A percentile compares a stretch with the other conserved stretches of the same genome.
phyloP scores from a whole-genome alignment of 2,329 filamentous ascomycete species.

The Fusarium solani-melongenae region DNA sequence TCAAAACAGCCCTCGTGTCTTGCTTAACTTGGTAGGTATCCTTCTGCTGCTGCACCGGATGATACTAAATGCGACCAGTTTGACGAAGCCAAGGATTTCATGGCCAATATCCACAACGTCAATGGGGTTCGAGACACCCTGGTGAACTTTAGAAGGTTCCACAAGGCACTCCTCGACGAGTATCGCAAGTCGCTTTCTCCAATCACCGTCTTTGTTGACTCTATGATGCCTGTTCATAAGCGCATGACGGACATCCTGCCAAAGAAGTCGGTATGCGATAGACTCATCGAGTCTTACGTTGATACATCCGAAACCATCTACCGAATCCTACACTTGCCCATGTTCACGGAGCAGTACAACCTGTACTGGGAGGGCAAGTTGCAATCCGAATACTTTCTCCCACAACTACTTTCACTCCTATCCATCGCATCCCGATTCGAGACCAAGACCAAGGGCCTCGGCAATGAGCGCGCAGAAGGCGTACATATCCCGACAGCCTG shows the following conservation, averaged over 20 bases:
- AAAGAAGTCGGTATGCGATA: constrained; percentile 61
- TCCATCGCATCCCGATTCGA: constrained; percentile 66
- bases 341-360: constrained; percentile 63
- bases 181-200: constrained; percentile 60
- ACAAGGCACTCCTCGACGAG: constrained; percentile 60
- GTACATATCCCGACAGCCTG: constrained; percentile 68
- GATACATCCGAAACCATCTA: constrained; percentile 64
- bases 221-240: constrained; percentile 67
- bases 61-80: constrained; percentile 53
- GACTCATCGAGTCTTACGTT: constrained; percentile 61
- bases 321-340: constrained; percentile 63
- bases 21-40: constrained; percentile 62
- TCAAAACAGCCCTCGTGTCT: constrained; percentile 63
- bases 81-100: constrained; percentile 64
- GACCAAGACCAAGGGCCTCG: constrained; percentile 61
- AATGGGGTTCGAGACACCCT: constrained; percentile 57
- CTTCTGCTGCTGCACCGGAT: background rate
- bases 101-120: constrained; percentile 55
- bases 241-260: constrained; percentile 69
- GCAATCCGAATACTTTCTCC: constrained; percentile 62
- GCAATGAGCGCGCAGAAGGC: constrained; percentile 63
- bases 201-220: constrained; percentile 67
- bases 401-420: constrained; percentile 63
- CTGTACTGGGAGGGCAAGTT: constrained; percentile 62
- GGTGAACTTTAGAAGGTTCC: constrained; percentile 57